phyloP scores from a whole-genome alignment of 2,329 filamentous ascomycete species.

The Paraconiothyrium brasiliense region DNA sequence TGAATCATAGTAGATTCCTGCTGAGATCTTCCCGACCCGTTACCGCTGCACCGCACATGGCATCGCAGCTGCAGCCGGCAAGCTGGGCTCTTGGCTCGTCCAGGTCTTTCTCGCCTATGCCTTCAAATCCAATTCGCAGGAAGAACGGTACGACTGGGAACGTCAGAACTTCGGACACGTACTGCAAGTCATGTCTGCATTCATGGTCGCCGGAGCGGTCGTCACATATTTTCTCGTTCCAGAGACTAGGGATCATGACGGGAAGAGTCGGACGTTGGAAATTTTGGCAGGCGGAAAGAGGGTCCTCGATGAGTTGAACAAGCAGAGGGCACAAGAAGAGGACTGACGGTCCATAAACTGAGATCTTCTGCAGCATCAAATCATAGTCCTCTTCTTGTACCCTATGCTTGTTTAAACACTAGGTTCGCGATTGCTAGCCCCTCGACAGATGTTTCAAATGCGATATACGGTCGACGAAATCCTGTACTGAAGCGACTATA shows the following conservation, averaged over 20 bases:
- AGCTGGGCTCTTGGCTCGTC: constrained; percentile 60
- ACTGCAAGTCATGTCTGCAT: constrained; percentile 45
- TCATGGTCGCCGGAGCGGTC: constrained; percentile 45
- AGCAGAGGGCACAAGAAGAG: constrained; percentile 34
- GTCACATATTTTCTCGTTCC: constrained; percentile 44
- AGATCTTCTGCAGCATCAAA: too few relatives aligned
- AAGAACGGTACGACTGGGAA: constrained; percentile 33
- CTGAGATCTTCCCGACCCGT: constrained; percentile 65
- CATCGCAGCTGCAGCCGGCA: constrained; percentile 63
- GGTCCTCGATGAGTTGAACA: constrained; percentile 43
- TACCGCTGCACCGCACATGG: constrained; percentile 65
- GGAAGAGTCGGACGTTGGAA: constrained; percentile 44
- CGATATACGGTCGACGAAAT: background rate
- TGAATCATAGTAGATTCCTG: constrained; percentile 59
- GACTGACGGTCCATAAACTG: constrained; percentile 16
- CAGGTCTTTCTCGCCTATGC: constrained; percentile 51
- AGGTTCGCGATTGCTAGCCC: too few relatives aligned
- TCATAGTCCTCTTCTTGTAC: too few relatives aligned
- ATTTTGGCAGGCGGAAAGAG: constrained; percentile 43
- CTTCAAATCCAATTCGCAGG: constrained; percentile 30
- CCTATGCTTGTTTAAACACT: too few relatives aligned
- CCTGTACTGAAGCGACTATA: background rate
- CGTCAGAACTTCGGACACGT: constrained; percentile 42
- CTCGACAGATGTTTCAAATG: too few relatives aligned
- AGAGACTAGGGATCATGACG: constrained; percentile 44